A percentile compares a stretch with the other conserved stretches of the same genome.
phyloP scores from a whole-genome alignment of 2,329 filamentous ascomycete species.

The Trichoderma sp. region DNA sequence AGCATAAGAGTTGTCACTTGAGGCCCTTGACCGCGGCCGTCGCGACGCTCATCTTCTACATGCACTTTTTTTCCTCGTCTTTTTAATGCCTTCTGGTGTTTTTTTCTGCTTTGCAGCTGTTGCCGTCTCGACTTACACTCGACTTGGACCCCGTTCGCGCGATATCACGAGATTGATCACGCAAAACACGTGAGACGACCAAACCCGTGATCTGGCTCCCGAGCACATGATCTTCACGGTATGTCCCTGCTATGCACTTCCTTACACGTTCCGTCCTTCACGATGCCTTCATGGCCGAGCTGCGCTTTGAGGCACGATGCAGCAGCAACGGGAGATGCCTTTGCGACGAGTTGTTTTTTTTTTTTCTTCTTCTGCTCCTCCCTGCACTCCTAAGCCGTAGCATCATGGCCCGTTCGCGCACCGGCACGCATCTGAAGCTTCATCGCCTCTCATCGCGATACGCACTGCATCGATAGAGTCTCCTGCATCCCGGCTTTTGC shows the following conservation, averaged over 20 bases:
- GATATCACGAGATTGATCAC: conserved; percentile 50
- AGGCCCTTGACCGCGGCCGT: not conserved
- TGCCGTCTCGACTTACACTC: conserved; percentile 30
- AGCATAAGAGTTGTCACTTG: conserved; percentile 19
- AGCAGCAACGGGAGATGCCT: not conserved
- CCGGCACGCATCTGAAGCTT: not conserved
- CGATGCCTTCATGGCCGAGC: conserved; percentile 21
- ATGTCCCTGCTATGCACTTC: conserved; percentile 28
- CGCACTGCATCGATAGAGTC: conserved; percentile 2
- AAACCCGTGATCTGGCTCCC: conserved; percentile 44
- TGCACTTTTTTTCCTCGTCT: not conserved
- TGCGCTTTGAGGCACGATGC: conserved; percentile 16
- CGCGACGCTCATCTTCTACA: conserved; percentile 11
- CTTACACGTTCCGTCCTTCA: conserved; percentile 14
- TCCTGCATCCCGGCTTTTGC: not conserved
- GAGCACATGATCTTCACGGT: conserved; percentile 47
- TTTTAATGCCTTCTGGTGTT: conserved; percentile 18
- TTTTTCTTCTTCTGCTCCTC: not conserved
- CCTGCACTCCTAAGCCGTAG: not conserved
- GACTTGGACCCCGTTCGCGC: conserved; percentile 33
- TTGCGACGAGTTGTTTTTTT: not conserved
- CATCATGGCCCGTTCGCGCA: conserved; percentile 2
- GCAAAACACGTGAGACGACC: conserved; percentile 43
- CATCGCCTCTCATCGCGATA: not conserved
- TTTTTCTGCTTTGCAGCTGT: not conserved